Evolutionary conservation across 768 basidiomycete species (phyloP), one percentile per base, ranked within the genome.

Genomic region (Leccinum truebloodii): DNA sequence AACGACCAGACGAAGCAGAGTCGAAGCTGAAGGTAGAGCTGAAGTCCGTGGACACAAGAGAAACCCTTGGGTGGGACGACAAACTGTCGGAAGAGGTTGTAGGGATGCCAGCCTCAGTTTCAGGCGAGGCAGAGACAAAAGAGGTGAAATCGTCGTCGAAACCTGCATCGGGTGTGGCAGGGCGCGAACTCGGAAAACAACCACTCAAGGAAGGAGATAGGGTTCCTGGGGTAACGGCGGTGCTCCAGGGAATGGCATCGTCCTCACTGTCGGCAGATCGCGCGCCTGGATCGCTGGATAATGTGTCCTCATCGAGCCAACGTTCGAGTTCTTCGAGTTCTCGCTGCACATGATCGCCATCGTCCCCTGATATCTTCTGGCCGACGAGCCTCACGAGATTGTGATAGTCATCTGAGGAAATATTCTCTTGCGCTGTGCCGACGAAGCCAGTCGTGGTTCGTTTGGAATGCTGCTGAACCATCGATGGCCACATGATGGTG

Each of bases 401-500:
- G 46, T 62, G 59, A 41, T 73, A 68, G 28, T 65, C 62, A 35
- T 56, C 64, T 3, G 64, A 63, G 55, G 69, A 49, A 54, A 61
- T 20, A 3, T 57, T 49, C 18, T 53, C 44, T 48, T 49, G 41
- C 18, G 37, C 26, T n/a, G 58, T 22, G 2, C 53, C 37, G 30
- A 55, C 51, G 30, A 51, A 48, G 37, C 44, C 50, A 28, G 56
- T 24, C n/a, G 52, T 37, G 16, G 13, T 32, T 3, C 58, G 51
- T 50, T 60, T 62, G 51, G 59, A 55, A 28, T 56, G 32, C 39
- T 59, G 64, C 4, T 57, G 67, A 51, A 83, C 74, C 83, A 94
- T 87, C 0, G 88, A 88, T 4, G 92, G 88, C 92, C 92, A 94
- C 87, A 94, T 92, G 66, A 94, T 85, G 1, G 92, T 92, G 71